phyloP scores from a whole-genome alignment of 1,284 basidiomycete species.

The Ceratobasidium sp. region DNA sequence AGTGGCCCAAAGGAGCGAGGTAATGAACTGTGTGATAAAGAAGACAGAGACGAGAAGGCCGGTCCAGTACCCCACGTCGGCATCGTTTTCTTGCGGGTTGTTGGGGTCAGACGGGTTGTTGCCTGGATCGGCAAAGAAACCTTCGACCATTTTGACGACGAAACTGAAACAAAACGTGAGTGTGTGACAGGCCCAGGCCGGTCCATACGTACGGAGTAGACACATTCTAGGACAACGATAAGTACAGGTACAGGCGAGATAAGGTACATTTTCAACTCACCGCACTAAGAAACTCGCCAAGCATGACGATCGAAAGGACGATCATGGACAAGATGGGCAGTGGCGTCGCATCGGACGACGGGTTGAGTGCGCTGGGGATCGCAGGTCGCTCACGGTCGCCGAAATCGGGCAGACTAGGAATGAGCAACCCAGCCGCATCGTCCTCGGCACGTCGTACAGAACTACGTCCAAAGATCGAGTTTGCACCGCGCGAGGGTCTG shows the following conservation, averaged over 20 bases:
- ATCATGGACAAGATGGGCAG: constrained; percentile 90
- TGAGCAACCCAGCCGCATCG: constrained; percentile 35
- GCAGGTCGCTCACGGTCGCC: constrained; percentile 66
- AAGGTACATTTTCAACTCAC: not conserved
- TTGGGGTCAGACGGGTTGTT: constrained; percentile 33
- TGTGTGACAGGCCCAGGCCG: constrained; percentile 68
- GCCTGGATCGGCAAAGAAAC: constrained; percentile 15
- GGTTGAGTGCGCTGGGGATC: constrained; percentile 78
- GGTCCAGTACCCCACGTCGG: constrained; percentile 87
- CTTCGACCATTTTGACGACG: constrained; percentile 33
- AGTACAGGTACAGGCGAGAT: not conserved
- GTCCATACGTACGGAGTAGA: constrained; percentile 92
- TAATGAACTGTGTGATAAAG: constrained; percentile 90
- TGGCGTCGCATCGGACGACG: constrained; percentile 70
- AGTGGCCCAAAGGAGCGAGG: constrained; percentile 93
- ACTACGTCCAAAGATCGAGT: constrained; percentile 50
- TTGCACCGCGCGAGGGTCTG: constrained; percentile 51
- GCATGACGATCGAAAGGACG: constrained; percentile 92
- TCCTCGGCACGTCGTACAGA: constrained; percentile 31
- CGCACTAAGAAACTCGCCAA: constrained; percentile 92
- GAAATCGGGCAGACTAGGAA: constrained; percentile 27
- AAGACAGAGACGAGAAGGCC: constrained; percentile 85
- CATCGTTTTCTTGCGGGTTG: constrained; percentile 60
- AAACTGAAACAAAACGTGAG: constrained; percentile 24
- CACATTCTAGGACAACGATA: constrained; percentile 66